Base-by-base conservation (phyloP, 225 moss, liverwort and hornwort species). In the Polytrichum formosum region DNA sequence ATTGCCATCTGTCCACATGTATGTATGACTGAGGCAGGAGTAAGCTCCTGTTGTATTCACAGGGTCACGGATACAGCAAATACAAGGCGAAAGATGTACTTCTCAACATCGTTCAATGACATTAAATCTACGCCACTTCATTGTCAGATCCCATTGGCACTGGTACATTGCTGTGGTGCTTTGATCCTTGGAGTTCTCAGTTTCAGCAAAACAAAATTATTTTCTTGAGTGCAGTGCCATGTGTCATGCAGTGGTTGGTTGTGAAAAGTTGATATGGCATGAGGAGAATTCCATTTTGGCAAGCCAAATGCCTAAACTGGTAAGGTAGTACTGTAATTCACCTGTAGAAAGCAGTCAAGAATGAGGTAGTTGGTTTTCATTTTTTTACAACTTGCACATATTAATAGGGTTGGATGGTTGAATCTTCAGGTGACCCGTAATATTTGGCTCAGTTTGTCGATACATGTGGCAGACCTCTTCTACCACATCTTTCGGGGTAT, bases 91-190 rank as follows among this genome's bases (percentile, higher is more conserved):
- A 97, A 97, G 67, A 94, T 92, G 94, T 92, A 97, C 58, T 97
- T 93, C 73, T 97, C 97, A 22, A 94, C 97, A 63, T 94, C 94
- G 28, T 94, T 97, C 75, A 88, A 71, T 72, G 92, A 92, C 22
- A 81, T 97, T 16, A 97, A 97, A 56, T 88, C 86, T 20, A 94
- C 94, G 18, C 92, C 92, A 64, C 65, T 97, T 17, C 97, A 97
- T 72, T 94, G 92, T 75, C 97, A 94, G 69, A 92, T 97, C 67
- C 97, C 97, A 55, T 78, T 94, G 58, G 74, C 85, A 8, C 82
- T 87, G 88, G 97, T 76, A 72, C 20, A 80, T 74, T 46, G 46
- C 46, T 46, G 10, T 46, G 13, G 46, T 46, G 46, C 46, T 13
- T 46, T 16, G 16, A 16, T 46, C 46, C 46, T 46, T 46, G 46